These are phyloP conservation scores for Cordyceps pruinosa DNA, from an alignment of 2,329 filamentous ascomycete genomes.

Conservation along the genomic window DNA sequence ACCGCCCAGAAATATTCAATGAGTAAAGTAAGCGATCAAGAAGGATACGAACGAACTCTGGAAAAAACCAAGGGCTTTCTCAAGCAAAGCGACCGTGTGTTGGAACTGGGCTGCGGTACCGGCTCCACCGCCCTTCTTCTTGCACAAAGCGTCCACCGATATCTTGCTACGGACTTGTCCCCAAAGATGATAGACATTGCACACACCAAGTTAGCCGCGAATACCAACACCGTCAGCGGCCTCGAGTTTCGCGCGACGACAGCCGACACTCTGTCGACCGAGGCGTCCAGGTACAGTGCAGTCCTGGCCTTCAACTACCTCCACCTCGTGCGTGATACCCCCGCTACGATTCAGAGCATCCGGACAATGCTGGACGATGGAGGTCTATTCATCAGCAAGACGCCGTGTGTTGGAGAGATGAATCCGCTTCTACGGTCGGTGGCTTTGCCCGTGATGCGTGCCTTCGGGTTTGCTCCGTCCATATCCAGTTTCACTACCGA, in stretches of 20 bases:
- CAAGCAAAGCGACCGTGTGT: conserved; percentile 12
- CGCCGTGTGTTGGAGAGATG: conserved; percentile 14
- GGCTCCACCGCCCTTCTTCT: conserved; percentile 16
- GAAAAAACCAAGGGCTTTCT: conserved; percentile 9
- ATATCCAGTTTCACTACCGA: background rate
- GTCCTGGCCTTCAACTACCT: conserved; percentile 18
- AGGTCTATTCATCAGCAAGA: conserved; percentile 17
- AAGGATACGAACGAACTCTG: conserved; percentile 15
- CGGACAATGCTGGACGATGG: conserved; percentile 11
- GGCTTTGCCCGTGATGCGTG: conserved; percentile 11
- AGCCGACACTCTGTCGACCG: conserved; percentile 12
- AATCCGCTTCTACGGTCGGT: conserved; percentile 8
- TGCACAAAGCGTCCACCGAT: conserved; percentile 6
- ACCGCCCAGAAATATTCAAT: conserved; percentile 13
- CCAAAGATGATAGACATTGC: conserved; percentile 15
- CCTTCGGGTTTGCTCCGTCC: conserved; percentile 5
- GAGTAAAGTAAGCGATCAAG: conserved; percentile 13
- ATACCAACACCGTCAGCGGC: background rate
- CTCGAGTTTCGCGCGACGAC: conserved; percentile 12
- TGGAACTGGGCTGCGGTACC: conserved; percentile 18
- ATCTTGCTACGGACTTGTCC: conserved; percentile 16
- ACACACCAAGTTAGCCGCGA: background rate
- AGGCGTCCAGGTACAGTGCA: conserved; percentile 8
- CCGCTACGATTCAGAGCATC: conserved; percentile 10
- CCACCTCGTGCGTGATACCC: conserved; percentile 15